Evolutionary conservation across 208 protist species (phyloP).

Genomic region (Leishmania tropica): DNA sequence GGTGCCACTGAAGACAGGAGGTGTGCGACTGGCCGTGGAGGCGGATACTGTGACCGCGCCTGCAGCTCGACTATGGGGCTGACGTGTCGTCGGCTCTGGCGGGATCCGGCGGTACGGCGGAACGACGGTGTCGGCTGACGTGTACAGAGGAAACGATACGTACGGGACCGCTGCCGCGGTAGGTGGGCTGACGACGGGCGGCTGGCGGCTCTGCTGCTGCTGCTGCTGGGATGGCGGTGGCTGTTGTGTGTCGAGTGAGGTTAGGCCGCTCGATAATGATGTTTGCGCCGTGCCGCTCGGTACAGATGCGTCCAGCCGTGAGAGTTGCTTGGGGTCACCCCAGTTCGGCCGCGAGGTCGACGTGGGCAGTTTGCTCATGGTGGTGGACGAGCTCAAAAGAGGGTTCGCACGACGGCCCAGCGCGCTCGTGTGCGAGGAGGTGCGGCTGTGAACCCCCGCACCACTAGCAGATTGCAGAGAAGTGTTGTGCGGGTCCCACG

Average conservation of each 20-base stretch:
- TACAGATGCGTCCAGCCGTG: slow-evolving; percentile 21
- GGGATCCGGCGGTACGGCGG: slow-evolving; percentile 40
- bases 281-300: slow-evolving; percentile 14
- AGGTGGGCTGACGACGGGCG: slow-evolving; percentile 33
- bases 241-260: slow-evolving; percentile 6
- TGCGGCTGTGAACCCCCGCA: slow-evolving; percentile 27
- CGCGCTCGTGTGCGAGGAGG: slow-evolving; percentile 47
- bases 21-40: not conserved
- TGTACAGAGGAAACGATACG: slow-evolving; percentile 2
- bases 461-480: slow-evolving; percentile 25
- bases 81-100: slow-evolving; percentile 4
- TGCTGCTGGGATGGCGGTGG: slow-evolving; percentile 3
- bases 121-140: slow-evolving; percentile 29
- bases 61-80: slow-evolving; percentile 17
- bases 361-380: slow-evolving; percentile 14
- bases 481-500: slow-evolving; percentile 65
- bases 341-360: slow-evolving; percentile 7
- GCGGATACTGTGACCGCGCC: not conserved
- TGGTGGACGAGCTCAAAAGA: slow-evolving; percentile 50
- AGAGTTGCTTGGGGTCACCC: slow-evolving; percentile 17
- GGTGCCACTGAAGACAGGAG: not conserved
- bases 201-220: slow-evolving; percentile 22
- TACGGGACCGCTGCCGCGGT: slow-evolving; percentile 8
- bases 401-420: slow-evolving; percentile 70
- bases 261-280: slow-evolving; percentile 15